Evolutionary conservation across 371 early-diverging fungal species (phyloP).

Genomic region (Choanephora cucurbitarum): DNA sequence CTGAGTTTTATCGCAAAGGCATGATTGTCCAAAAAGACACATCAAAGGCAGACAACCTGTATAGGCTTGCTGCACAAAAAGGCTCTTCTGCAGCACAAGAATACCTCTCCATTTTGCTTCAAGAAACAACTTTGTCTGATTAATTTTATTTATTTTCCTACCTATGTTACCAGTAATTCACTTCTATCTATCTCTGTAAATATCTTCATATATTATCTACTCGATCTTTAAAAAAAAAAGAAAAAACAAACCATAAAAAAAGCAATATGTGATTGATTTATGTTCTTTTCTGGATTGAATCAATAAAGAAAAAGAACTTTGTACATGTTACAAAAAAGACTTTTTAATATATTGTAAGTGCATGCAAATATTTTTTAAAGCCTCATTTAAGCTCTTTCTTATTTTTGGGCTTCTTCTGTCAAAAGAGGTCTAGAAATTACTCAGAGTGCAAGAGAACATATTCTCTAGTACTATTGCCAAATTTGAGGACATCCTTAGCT

Average conservation of each 20-base stretch:
- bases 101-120: conserved; percentile 9
- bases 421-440: conserved; percentile 3
- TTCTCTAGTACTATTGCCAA: conserved; percentile 90
- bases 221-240: too few relatives aligned
- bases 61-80: conserved; percentile 29
- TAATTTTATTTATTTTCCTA: not conserved
- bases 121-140: conserved; percentile 1
- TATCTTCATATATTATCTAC: not conserved
- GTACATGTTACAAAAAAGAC: too few relatives aligned
- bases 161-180: not conserved
- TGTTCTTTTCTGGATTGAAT: too few relatives aligned
- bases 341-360: too few relatives aligned
- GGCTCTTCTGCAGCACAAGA: conserved; percentile 27
- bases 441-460: conserved; percentile 87
- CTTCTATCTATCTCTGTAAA: not conserved
- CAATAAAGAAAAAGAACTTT: too few relatives aligned
- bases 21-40: conserved; percentile 15
- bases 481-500: conserved; percentile 80
- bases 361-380: too few relatives aligned
- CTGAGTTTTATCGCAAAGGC: conserved; percentile 43
- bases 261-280: too few relatives aligned
- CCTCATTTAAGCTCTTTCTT: too few relatives aligned
- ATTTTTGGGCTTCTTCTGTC: too few relatives aligned
- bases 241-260: too few relatives aligned
- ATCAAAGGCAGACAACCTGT: conserved; percentile 27